These are phyloP conservation scores for Blastocystis sp. DNA, from an alignment of 352 stramenopile species.

Conservation along the genomic window DNA sequence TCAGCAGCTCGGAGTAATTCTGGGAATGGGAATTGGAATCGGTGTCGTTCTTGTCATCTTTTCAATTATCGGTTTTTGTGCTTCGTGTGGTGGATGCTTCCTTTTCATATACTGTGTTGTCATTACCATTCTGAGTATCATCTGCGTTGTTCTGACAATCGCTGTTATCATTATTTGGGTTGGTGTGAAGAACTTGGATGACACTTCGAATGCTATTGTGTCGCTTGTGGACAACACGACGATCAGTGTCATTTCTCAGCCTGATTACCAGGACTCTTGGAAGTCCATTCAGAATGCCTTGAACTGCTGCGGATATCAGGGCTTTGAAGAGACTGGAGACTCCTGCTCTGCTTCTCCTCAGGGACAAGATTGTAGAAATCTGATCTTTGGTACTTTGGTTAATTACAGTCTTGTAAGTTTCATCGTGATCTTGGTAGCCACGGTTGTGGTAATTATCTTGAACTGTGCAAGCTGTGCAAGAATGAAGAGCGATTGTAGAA, in stretches of 20 bases:
- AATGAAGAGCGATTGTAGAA: neutral
- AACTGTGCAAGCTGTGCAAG: conserved; percentile 3
- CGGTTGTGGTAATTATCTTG: neutral
- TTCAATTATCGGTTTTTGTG: neutral
- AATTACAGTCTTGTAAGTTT: neutral
- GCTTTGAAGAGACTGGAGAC: neutral
- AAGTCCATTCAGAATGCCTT: neutral
- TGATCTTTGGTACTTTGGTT: neutral
- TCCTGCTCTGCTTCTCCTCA: neutral
- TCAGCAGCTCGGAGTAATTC: neutral
- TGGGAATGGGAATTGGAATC: neutral
- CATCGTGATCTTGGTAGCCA: neutral
- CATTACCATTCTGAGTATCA: neutral
- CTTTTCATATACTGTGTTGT: conserved; percentile 10
- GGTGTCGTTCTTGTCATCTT: neutral
- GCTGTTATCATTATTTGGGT: neutral
- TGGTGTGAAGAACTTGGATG: neutral
- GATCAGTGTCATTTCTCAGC: neutral
- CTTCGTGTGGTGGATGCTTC: conserved; percentile 23
- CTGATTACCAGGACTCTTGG: neutral
- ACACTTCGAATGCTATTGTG: neutral
- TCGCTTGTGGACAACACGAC: neutral
- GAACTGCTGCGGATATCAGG: conserved; percentile 33
- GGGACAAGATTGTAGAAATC: neutral
- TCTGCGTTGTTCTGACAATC: neutral